Percentiles rank a stretch among this genome's conserved stretches.
Conservation (phyloP, 1,284 basidiomycete species). For the Retiboletus flavoniger region DNA sequence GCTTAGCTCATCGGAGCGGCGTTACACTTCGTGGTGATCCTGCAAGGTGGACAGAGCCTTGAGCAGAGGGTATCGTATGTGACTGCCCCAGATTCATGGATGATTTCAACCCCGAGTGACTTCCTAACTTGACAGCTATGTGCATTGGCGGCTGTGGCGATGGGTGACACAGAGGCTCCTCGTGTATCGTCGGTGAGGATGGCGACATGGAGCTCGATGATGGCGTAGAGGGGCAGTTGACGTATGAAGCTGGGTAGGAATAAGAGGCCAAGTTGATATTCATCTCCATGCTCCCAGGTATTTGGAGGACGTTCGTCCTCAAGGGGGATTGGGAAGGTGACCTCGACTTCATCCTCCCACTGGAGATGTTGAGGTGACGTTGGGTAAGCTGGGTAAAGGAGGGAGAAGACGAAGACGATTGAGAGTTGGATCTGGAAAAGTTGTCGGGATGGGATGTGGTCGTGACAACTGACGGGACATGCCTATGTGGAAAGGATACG, state of each 20-base stretch:
- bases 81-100: constrained; percentile 23
- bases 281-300: constrained; percentile 16
- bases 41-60: constrained; percentile 18
- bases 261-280: constrained; percentile 12
- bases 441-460: constrained; percentile 36
- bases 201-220: constrained; percentile 24
- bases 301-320: constrained; percentile 17
- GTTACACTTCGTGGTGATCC: constrained; percentile 24
- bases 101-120: constrained; percentile 31
- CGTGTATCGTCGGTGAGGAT: constrained; percentile 19
- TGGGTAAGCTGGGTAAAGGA: constrained; percentile 28
- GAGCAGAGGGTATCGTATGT: constrained; percentile 11
- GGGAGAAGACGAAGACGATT: constrained; percentile 14
- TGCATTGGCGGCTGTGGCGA: constrained; percentile 19
- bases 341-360: constrained; percentile 21
- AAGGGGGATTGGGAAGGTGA: constrained; percentile 36
- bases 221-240: constrained; percentile 16
- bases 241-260: constrained; percentile 19
- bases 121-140: constrained; percentile 20
- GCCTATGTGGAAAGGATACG: constrained; percentile 26
- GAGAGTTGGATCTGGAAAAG: constrained; percentile 23
- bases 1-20: constrained; percentile 25
- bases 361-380: constrained; percentile 21
- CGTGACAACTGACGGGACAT: constrained; percentile 42
- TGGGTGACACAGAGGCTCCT: constrained; percentile 17